A percentile compares a stretch with the other conserved stretches of the same genome.
Evolutionary conservation across 352 stramenopile genomes (phyloP).

Genomic region (Phytophthora constricta): DNA sequence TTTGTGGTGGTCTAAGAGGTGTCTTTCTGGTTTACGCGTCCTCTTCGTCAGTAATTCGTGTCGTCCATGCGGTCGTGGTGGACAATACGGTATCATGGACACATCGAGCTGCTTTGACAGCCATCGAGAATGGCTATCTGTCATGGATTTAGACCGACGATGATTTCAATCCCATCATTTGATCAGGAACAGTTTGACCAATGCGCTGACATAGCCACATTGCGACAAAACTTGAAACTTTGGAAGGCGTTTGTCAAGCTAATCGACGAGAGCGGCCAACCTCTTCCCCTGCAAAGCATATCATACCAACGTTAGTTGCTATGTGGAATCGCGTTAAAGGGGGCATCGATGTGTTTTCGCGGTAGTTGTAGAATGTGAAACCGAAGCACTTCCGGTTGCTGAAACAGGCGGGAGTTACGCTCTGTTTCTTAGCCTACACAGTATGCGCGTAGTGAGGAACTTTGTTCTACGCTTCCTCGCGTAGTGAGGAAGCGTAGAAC

Average conservation of each 20-base stretch:
- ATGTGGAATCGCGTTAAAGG: slow-evolving; percentile 12
- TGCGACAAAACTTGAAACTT: neutral
- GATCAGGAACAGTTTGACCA: neutral
- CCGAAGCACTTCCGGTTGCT: neutral
- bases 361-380: slow-evolving; percentile 14
- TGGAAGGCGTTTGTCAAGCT: neutral
- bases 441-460: too few relatives aligned
- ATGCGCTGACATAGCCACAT: neutral
- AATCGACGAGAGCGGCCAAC: neutral
- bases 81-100: neutral
- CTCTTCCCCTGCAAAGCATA: slow-evolving; percentile 5
- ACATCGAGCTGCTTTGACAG: neutral
- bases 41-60: neutral
- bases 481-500: too few relatives aligned
- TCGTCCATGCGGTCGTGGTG: neutral
- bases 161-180: neutral
- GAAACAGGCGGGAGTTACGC: too few relatives aligned
- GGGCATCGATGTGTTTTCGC: slow-evolving; percentile 6
- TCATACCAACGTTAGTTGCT: slow-evolving; percentile 5
- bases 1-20: neutral
- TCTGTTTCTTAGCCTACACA: too few relatives aligned
- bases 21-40: neutral
- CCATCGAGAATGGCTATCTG: neutral
- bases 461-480: too few relatives aligned
- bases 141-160: neutral